Conservation (phyloP, 2,329 filamentous ascomycete species). For the Corynespora cassiicola region DNA sequence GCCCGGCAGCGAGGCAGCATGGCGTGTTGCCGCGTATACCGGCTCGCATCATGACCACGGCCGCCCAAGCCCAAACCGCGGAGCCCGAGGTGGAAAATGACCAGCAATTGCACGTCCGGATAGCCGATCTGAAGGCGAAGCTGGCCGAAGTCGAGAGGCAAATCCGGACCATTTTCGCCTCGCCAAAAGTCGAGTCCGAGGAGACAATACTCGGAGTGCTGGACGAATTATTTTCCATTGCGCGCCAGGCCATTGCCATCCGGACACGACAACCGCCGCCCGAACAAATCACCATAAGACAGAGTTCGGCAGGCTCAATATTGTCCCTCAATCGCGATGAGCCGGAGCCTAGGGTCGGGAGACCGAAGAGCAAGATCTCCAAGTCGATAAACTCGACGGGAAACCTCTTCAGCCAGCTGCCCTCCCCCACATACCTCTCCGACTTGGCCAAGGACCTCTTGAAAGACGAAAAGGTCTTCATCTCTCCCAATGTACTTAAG, state of each 20-base stretch:
- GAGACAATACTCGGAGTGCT: constrained; percentile 25
- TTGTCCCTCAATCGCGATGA: constrained; percentile 36
- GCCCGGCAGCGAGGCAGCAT: constrained; percentile 25
- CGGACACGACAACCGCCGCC: constrained; percentile 31
- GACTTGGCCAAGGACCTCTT: constrained; percentile 72
- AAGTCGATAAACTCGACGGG: constrained; percentile 18
- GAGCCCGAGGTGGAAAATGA: constrained; percentile 17
- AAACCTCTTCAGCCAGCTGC: too few species aligned
- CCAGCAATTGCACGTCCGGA: constrained; percentile 23
- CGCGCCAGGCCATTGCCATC: constrained; percentile 34
- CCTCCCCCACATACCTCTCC: constrained; percentile 52
- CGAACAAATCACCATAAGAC: constrained; percentile 26
- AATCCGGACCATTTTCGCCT: constrained; percentile 32
- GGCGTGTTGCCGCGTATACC: constrained; percentile 19
- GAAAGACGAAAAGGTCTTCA: constrained; percentile 77
- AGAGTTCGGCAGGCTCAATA: constrained; percentile 43
- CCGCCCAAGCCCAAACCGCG: constrained; percentile 17
- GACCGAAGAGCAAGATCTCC: constrained; percentile 14
- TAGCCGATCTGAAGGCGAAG: constrained; percentile 24
- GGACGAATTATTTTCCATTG: constrained; percentile 28
- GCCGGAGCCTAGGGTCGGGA: constrained; percentile 8
- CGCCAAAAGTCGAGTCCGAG: constrained; percentile 35
- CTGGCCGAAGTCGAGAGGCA: constrained; percentile 33
- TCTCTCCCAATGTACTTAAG: constrained; percentile 74
- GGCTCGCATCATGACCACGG: constrained; percentile 28